Base-by-base conservation (phyloP, 1,284 basidiomycete species). In the Puccinia brachypodii region DNA sequence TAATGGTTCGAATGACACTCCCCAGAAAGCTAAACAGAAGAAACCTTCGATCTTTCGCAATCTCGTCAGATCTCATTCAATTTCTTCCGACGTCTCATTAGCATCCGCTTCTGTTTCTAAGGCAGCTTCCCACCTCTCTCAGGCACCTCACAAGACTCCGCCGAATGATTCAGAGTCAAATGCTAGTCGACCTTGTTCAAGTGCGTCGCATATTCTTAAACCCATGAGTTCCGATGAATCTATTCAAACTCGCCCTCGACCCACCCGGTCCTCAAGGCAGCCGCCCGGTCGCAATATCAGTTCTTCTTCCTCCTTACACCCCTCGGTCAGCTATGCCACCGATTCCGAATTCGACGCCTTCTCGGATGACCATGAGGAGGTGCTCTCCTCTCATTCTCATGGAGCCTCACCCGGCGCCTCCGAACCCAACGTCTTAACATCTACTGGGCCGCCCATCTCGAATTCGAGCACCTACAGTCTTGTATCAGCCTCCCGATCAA, bases 311-410 rank as follows among this genome's bases (percentile, higher is more conserved):
- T 68, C 64, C 38, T 25, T 40, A 36, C 53, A 58, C 42, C 58
- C 25, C 22, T 62, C 50, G 13, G 8, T 62, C 73, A 58, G 13
- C 53, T 36, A 40, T 53, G 4, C 13, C n/a, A 58, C 50, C 9
- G 50, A 58, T 44, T 75, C 50, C 7, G 50, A 58, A 58, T 56
- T 75, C 56, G 53, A 58, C 9, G 58, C 58, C 3, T 19, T 53
- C 16, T 50, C 44, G 4, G 44, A 72, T 53, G 69, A 72, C 69
- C 69, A 72, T 25, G 69, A 72, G 28, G 69, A 72, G 33, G 47
- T 75, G 58, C 58, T 75, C 40, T 75, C 50, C 42, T 42, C 58
- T 19, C 22, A 74, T 14, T 60, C 56, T 56, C 50, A 56, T 40
- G 22, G 22, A 11, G 22, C 19, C 44, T 6, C 16, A 9, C 25